Evolutionary conservation across 2,329 filamentous ascomycete species (phyloP).

Genomic region (Lachnellula willkommii): DNA sequence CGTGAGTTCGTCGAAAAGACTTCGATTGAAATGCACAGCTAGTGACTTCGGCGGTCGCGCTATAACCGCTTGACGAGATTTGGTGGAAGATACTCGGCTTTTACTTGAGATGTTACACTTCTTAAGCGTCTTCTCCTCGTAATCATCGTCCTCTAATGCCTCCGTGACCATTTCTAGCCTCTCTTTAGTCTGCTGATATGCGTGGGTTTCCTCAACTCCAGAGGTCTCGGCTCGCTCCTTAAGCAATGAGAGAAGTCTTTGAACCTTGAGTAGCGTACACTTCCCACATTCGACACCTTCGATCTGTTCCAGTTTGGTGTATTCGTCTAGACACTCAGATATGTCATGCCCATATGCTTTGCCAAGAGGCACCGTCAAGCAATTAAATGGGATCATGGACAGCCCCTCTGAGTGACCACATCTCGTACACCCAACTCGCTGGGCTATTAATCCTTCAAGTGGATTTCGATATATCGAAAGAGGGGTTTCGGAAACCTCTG

Average conservation of each 20-base stretch:
- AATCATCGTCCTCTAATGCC: conserved; percentile 74
- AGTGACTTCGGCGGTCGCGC: conserved; percentile 76
- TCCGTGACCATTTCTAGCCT: conserved; percentile 62
- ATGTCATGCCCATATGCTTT: conserved; percentile 60
- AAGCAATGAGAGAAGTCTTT: conserved; percentile 44
- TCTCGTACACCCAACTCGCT: conserved; percentile 78
- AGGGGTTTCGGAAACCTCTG: conserved; percentile 1
- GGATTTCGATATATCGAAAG: conserved; percentile 57
- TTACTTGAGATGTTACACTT: conserved; percentile 63
- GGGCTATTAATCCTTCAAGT: conserved; percentile 79
- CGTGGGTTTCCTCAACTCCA: conserved; percentile 8
- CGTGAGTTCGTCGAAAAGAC: conserved; percentile 79
- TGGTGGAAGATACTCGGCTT: conserved; percentile 69
- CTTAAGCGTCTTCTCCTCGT: conserved; percentile 61
- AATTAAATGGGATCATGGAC: conserved; percentile 90
- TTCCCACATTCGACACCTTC: conserved; percentile 87
- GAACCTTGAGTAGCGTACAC: conserved; percentile 68
- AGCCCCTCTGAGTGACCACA: conserved; percentile 87
- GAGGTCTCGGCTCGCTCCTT: conserved; percentile 37
- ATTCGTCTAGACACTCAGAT: conserved; percentile 74
- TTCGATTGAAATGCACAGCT: conserved; percentile 84
- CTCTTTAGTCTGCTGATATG: conserved; percentile 35
- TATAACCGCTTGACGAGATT: conserved; percentile 84
- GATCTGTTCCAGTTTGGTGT: conserved; percentile 78
- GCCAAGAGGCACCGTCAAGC: conserved; percentile 78